Percentiles rank a stretch among this genome's conserved stretches.
These are phyloP conservation scores for Limtongia smithiae DNA, from an alignment of 805 yeast genomes.

Conservation along the genomic window DNA sequence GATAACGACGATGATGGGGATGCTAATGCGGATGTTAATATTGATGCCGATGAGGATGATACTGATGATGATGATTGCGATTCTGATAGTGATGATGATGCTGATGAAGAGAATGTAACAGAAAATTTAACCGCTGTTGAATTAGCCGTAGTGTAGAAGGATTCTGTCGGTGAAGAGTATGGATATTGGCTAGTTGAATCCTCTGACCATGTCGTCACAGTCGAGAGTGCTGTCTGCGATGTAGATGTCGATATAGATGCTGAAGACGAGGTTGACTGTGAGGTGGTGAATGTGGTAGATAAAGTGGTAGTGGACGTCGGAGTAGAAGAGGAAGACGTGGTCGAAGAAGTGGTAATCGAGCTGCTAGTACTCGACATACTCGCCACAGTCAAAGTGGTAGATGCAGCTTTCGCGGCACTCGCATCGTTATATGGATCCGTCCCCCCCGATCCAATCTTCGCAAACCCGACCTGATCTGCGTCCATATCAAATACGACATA, in stretches of 20 bases:
- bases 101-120: no score
- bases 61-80: no score
- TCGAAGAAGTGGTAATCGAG: not conserved
- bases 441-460: slow-evolving; percentile 37
- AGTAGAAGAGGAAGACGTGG: not conserved
- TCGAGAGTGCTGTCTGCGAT: no score
- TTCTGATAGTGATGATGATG: no score
- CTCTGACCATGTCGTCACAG: no score
- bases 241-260: not conserved
- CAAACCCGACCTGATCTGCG: slow-evolving; percentile 51
- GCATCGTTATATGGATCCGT: slow-evolving; percentile 11
- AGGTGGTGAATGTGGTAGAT: not conserved
- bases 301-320: not conserved
- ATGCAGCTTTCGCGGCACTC: not conserved
- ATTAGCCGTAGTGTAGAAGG: no score
- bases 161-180: no score
- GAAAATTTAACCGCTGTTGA: no score
- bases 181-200: no score
- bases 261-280: not conserved
- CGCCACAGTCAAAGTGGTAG: no score
- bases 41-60: not conserved
- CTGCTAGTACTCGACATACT: not conserved
- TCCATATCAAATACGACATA: slow-evolving; percentile 58
- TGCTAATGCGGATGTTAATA: not conserved
- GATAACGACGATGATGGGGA: slow-evolving; percentile 1